Evolutionary conservation across 2,329 filamentous ascomycete species (phyloP).

Genomic region (Cordyceps sp.): DNA sequence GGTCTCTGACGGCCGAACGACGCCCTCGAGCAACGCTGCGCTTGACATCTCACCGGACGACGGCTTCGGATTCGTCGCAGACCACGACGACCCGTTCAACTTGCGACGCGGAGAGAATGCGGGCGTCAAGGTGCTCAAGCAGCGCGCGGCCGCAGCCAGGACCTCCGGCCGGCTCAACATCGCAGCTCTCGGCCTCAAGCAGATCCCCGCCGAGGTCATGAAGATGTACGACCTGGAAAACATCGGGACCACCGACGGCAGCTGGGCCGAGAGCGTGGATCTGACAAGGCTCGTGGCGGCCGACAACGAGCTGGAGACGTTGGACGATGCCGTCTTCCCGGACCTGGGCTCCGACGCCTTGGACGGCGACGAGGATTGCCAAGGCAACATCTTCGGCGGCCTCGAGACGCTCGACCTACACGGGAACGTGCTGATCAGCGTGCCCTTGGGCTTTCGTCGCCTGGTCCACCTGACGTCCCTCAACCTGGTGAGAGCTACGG

Average conservation of each 20-base stretch:
- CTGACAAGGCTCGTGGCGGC: slow-evolving; percentile 70
- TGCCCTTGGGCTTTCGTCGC: slow-evolving; percentile 62
- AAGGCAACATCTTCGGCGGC: slow-evolving; percentile 64
- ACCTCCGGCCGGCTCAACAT: slow-evolving; percentile 76
- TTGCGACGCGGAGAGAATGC: slow-evolving; percentile 39
- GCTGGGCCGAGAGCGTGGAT: slow-evolving; percentile 88
- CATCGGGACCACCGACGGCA: slow-evolving; percentile 42
- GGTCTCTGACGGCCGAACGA: slow-evolving; percentile 6
- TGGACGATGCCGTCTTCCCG: slow-evolving; percentile 65
- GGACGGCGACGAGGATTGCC: slow-evolving; percentile 46
- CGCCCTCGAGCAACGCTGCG: slow-evolving; percentile 6
- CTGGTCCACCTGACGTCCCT: slow-evolving; percentile 61
- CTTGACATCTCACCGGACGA: slow-evolving; percentile 29
- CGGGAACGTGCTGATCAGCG: slow-evolving; percentile 55
- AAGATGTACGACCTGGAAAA: slow-evolving; percentile 77
- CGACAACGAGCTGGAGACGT: slow-evolving; percentile 68
- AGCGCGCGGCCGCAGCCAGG: slow-evolving; percentile 56
- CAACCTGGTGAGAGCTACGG: slow-evolving; percentile 48
- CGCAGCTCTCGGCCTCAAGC: slow-evolving; percentile 61
- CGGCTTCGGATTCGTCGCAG: slow-evolving; percentile 31
- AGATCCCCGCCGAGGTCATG: slow-evolving; percentile 69
- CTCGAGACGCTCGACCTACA: slow-evolving; percentile 74
- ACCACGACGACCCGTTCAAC: slow-evolving; percentile 52
- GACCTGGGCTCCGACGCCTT: slow-evolving; percentile 43
- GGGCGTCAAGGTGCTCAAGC: slow-evolving; percentile 51